Evolutionary conservation across 345 rosid species (phyloP).

Genomic region (Crucihimalaya himalaica): DNA sequence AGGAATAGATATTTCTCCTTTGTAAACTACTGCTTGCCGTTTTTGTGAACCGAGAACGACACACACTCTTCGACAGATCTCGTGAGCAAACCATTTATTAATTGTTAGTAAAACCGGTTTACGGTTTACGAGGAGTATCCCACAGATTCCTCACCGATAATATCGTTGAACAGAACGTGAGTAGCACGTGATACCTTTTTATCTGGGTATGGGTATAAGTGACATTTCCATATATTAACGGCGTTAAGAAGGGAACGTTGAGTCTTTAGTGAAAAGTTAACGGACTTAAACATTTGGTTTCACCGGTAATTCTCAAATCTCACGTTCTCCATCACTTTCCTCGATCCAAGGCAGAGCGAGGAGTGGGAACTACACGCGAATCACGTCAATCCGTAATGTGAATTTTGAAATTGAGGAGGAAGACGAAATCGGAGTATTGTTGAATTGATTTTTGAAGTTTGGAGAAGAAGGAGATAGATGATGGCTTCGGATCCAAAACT

Average conservation of each 20-base stretch:
- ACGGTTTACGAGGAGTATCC: not conserved
- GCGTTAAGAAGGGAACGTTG: slow-evolving; percentile 26
- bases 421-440: slow-evolving; percentile 7
- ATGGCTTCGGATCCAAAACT: slow-evolving; percentile 71
- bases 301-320: slow-evolving; percentile 26
- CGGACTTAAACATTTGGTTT: not conserved
- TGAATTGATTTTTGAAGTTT: not conserved
- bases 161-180: slow-evolving; percentile 13
- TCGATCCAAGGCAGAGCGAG: slow-evolving; percentile 21
- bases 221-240: slow-evolving; percentile 17
- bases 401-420: slow-evolving; percentile 29
- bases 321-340: slow-evolving; percentile 28
- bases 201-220: not conserved
- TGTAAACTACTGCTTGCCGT: slow-evolving; percentile 17
- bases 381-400: slow-evolving; percentile 4
- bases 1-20: not conserved
- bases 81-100: not conserved
- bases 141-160: not conserved
- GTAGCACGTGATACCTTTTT: slow-evolving; percentile 30
- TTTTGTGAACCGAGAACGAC: not conserved
- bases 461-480: slow-evolving; percentile 21
- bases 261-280: slow-evolving; percentile 15
- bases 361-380: not conserved
- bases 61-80: not conserved
- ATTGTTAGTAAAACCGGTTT: slow-evolving; percentile 10